These are phyloP conservation scores for Camelina neglecta DNA, from an alignment of 345 rosid species.

Conservation along the genomic window DNA sequence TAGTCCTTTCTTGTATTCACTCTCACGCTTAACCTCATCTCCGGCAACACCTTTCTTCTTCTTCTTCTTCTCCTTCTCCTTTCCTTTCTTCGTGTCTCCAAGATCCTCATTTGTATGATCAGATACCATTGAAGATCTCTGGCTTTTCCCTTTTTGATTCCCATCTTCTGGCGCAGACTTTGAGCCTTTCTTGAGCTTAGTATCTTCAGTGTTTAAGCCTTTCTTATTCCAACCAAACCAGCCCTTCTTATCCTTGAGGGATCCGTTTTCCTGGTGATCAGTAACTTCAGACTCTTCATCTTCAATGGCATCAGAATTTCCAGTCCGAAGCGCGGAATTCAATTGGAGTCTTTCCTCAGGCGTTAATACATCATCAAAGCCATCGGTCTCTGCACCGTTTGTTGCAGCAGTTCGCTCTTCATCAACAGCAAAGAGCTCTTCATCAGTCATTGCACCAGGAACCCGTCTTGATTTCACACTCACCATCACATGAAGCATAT, in stretches of 20 bases:
- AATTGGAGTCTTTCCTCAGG: slow-evolving; percentile 89
- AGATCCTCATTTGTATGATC: slow-evolving; percentile 65
- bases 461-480: slow-evolving; percentile 96
- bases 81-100: slow-evolving; percentile 68
- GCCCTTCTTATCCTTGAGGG: slow-evolving; percentile 82
- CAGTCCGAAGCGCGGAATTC: slow-evolving; percentile 74
- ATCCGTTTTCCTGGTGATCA: slow-evolving; percentile 63
- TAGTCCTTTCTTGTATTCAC: slow-evolving; percentile 91
- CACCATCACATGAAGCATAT: slow-evolving; percentile 97
- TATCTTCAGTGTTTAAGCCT: slow-evolving; percentile 70
- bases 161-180: slow-evolving; percentile 77
- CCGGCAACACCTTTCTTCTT: slow-evolving; percentile 73
- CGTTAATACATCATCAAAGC: slow-evolving; percentile 81
- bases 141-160: slow-evolving; percentile 62
- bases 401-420: slow-evolving; percentile 60
- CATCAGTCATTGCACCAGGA: slow-evolving; percentile 99
- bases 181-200: slow-evolving; percentile 73
- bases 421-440: slow-evolving; percentile 89
- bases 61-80: slow-evolving; percentile 66
- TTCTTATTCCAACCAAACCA: slow-evolving; percentile 98
- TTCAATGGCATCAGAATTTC: slow-evolving; percentile 64
- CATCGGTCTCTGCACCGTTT: slow-evolving; percentile 65
- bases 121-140: slow-evolving; percentile 53
- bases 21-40: slow-evolving; percentile 72
- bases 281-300: slow-evolving; percentile 70